phyloP scores from a whole-genome alignment of 441 rosid genomes.

The Rhodomyrtus psidioides region DNA sequence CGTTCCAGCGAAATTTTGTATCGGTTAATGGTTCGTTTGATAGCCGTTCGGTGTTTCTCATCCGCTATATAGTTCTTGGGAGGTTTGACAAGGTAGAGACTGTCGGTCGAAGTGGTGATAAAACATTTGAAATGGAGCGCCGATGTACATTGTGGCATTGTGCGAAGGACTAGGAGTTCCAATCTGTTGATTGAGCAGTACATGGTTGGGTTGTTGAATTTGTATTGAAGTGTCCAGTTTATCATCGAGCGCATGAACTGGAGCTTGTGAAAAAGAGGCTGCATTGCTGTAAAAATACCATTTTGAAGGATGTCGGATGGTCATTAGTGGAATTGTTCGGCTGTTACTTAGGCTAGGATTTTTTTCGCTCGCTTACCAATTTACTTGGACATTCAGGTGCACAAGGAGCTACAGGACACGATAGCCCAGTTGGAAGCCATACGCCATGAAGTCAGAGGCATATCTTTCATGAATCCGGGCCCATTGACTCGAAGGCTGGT shows the following conservation, averaged over 20 bases:
- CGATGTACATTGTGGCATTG: not conserved
- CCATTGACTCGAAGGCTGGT: conserved; percentile 60
- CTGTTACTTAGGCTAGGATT: not conserved
- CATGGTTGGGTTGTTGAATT: not conserved
- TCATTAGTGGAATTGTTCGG: not conserved
- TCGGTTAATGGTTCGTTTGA: not conserved
- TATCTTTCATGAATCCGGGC: conserved; percentile 58
- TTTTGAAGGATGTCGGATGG: not conserved
- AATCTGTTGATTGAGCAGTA: not conserved
- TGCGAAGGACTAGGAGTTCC: not conserved
- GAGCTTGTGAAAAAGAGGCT: not conserved
- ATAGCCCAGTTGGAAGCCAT: conserved; percentile 78
- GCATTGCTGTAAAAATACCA: not conserved
- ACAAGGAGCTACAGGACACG: conserved; percentile 78
- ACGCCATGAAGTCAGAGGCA: conserved; percentile 62
- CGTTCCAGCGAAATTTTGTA: not conserved
- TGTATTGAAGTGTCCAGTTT: not conserved
- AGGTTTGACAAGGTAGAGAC: not conserved
- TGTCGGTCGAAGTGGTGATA: not conserved
- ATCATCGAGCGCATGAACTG: not conserved
- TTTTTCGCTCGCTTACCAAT: not conserved
- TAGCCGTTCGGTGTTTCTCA: not conserved
- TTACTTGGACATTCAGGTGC: conserved; percentile 31
- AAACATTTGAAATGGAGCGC: not conserved
- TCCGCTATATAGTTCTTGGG: not conserved